phyloP scores from a whole-genome alignment of 345 rosid genomes.

The Psidium guajava region DNA sequence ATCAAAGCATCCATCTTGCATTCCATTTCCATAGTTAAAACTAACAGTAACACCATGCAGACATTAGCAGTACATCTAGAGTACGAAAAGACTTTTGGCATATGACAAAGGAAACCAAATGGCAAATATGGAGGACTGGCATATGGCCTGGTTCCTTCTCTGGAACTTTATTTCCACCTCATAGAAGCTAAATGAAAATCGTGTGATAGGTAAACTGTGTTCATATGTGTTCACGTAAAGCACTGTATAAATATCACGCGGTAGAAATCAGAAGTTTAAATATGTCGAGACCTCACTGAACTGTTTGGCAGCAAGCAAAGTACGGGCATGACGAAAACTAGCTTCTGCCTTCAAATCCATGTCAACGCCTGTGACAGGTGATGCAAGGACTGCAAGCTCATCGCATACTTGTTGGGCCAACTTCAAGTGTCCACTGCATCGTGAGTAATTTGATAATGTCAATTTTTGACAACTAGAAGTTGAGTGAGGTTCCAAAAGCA shows the following conservation, averaged over 20 bases:
- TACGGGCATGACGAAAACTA: constrained; percentile 81
- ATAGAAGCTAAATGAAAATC: neutral
- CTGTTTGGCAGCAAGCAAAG: constrained; percentile 92
- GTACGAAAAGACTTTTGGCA: neutral
- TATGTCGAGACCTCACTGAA: constrained; percentile 50
- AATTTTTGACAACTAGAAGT: neutral
- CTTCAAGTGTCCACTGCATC: constrained; percentile 65
- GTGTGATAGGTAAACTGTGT: neutral
- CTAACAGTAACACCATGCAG: neutral
- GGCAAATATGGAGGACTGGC: neutral
- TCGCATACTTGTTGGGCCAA: constrained; percentile 77
- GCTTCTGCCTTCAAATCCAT: constrained; percentile 86
- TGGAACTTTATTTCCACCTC: neutral
- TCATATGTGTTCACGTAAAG: neutral
- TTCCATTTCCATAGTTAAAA: neutral
- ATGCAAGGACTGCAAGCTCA: constrained; percentile 81
- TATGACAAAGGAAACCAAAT: neutral
- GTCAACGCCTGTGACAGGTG: constrained; percentile 75
- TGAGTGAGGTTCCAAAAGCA: neutral
- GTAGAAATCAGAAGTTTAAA: neutral
- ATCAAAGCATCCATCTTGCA: neutral
- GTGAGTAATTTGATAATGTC: neutral
- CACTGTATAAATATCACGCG: neutral
- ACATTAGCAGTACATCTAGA: neutral
- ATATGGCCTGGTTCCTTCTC: neutral